These are phyloP conservation scores for Phytopythium montanum DNA, from an alignment of 352 stramenopile species.

Conservation along the genomic window DNA sequence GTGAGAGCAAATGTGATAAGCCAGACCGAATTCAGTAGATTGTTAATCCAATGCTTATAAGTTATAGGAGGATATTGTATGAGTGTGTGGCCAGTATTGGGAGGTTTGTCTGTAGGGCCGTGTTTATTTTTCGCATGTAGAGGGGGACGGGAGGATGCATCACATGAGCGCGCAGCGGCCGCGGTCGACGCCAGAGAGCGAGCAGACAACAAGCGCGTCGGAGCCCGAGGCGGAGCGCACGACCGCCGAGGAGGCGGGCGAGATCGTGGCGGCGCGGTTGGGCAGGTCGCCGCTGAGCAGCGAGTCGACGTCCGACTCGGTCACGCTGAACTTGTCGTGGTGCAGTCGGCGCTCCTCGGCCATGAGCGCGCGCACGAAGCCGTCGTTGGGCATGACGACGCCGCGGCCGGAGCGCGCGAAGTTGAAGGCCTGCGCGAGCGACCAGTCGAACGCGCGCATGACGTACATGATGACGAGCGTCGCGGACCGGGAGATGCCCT, in stretches of 20 bases:
- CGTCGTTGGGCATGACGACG: constrained; percentile 59
- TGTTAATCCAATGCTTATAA: no score
- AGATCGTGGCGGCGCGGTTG: constrained; percentile 20
- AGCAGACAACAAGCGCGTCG: constrained; percentile 3
- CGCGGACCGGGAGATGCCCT: constrained; percentile 64
- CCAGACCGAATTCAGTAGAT: no score
- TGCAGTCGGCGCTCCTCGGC: constrained; percentile 47
- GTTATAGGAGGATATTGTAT: no score
- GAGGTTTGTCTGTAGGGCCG: no score
- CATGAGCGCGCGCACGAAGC: constrained; percentile 47
- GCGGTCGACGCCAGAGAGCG: constrained; percentile 1
- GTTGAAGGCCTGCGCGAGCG: constrained; percentile 64
- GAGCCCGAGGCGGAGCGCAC: neutral
- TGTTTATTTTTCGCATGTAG: constrained; percentile 1
- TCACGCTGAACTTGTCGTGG: constrained; percentile 38
- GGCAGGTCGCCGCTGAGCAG: constrained; percentile 36
- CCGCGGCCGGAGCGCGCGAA: constrained; percentile 36
- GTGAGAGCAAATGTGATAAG: no score
- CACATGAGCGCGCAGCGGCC: constrained; percentile 3
- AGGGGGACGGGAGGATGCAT: neutral
- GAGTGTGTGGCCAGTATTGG: no score
- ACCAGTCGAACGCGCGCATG: constrained; percentile 53
- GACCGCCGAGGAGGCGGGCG: constrained; percentile 3
- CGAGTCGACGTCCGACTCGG: constrained; percentile 45
- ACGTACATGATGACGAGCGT: constrained; percentile 71